Conservation (phyloP, 2,329 filamentous ascomycete species). For the Ophiostoma ulmi region DNA sequence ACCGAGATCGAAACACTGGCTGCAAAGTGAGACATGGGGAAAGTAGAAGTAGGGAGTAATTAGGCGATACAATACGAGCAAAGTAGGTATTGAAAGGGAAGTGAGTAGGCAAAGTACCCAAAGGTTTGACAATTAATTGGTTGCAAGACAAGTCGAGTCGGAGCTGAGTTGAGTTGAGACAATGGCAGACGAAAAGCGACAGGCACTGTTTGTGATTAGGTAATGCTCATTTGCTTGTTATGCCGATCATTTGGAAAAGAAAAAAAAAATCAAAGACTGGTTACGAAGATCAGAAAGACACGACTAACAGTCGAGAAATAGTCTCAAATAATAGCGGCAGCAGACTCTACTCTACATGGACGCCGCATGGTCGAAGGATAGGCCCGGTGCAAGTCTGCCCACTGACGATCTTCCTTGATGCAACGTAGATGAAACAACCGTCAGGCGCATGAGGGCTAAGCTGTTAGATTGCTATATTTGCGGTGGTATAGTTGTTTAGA, state of each 20-base stretch:
- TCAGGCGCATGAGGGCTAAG: background rate
- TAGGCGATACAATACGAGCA: background rate
- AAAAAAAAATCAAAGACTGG: background rate
- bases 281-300: background rate
- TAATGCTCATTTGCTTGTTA: background rate
- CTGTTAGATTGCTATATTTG: background rate
- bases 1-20: background rate
- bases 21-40: slow-evolving; percentile 3
- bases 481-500: too few relatives aligned
- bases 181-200: background rate
- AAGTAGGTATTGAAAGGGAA: too few relatives aligned
- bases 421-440: background rate
- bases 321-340: background rate
- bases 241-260: too few relatives aligned
- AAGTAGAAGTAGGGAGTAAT: background rate
- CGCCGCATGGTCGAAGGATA: background rate
- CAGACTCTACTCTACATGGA: background rate
- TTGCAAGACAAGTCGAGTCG: background rate
- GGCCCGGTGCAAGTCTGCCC: background rate
- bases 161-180: background rate
- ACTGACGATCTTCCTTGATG: background rate
- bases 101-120: background rate
- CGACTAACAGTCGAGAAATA: background rate
- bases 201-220: slow-evolving; percentile 1
- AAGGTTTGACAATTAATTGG: background rate